A percentile compares a stretch with the other conserved stretches of the same genome.
phyloP scores from a whole-genome alignment of 495 filamentous ascomycete genomes.

The Tuber calosporum region DNA sequence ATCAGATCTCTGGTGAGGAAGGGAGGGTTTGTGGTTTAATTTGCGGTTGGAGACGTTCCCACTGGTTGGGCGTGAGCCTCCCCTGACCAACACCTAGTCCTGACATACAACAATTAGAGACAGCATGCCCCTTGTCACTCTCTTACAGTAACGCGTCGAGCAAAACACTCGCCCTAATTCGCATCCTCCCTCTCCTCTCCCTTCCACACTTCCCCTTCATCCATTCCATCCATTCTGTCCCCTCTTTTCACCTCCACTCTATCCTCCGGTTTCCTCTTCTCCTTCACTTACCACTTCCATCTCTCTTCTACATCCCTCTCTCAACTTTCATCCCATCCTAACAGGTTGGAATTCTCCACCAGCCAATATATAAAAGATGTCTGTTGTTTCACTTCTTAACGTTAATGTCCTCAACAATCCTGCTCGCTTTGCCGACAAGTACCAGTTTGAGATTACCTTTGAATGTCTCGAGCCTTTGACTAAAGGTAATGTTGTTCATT shows the following conservation, averaged over 20 bases:
- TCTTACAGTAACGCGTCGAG: constrained; percentile 35
- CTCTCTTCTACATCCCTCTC: constrained; percentile 2
- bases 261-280: constrained; percentile 3
- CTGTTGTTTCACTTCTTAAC: constrained; percentile 88
- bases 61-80: neutral
- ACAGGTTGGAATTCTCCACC: constrained; percentile 19
- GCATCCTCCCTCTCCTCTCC: constrained; percentile 26
- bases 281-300: neutral
- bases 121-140: constrained; percentile 23
- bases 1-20: neutral
- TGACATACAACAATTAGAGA: constrained; percentile 19
- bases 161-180: constrained; percentile 38
- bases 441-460: constrained; percentile 97
- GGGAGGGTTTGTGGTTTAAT: neutral
- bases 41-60: neutral
- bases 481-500: constrained; percentile 57
- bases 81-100: constrained; percentile 13
- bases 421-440: constrained; percentile 76
- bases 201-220: constrained; percentile 16
- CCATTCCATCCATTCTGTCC: constrained; percentile 9
- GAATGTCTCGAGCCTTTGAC: constrained; percentile 89
- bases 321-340: constrained; percentile 19
- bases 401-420: constrained; percentile 96
- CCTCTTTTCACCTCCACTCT: constrained; percentile 8
- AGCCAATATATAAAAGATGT: constrained; percentile 59